Base-by-base conservation (phyloP, 192 early-diverging fungal genomes). In the Coemansia sp. region DNA sequence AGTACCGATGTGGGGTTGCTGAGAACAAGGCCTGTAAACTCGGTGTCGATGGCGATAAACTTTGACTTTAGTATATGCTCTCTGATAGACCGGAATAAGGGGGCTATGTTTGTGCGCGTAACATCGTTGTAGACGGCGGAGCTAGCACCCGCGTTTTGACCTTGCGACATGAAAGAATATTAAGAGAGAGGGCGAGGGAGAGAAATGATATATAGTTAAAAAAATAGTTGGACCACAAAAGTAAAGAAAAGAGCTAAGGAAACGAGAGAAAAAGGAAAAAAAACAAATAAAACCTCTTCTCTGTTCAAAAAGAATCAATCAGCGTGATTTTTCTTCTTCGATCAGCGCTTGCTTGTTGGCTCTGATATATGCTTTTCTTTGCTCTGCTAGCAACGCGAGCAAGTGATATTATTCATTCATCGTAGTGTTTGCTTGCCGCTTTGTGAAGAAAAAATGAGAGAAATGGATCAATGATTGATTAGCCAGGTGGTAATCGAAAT, bases 21-120 rank as follows among this genome's bases (percentile, higher is more conserved):
- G 22, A 64, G 28, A 39, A 88, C 87, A 1, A 94, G 84, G 9
- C 95, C 95, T 9, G 91, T 91, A 67, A 98, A 95, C 66, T 98
- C 95, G 4, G 90, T 89, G 69, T 98, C 95, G 32, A 98, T 72
- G 5, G 93, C 84, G 56, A 98, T 84, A 62, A 92, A 94, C 45
- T 79, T 70, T 11, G 92, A 88, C 14, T 82, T 64, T 3, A 68
- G 45, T 65, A 81, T 72, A 23, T 70, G 67, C 35, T 65, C 53
- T 36, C 78, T 55, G 27, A 91, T 86, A 10, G 60, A 62, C 18
- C 64, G 65, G 18, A 71, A 74, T n/a, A 85, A 63, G 6, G 71
- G 47, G 13, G 51, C 61, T 36, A 90, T 74, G 65, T 88, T 90
- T 34, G 82, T 69, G 39, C 77, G 86, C 25, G 89, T 87, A 16